Evolutionary conservation across 1,139 yeast genomes (phyloP).

Genomic region (Pichia sp.): DNA sequence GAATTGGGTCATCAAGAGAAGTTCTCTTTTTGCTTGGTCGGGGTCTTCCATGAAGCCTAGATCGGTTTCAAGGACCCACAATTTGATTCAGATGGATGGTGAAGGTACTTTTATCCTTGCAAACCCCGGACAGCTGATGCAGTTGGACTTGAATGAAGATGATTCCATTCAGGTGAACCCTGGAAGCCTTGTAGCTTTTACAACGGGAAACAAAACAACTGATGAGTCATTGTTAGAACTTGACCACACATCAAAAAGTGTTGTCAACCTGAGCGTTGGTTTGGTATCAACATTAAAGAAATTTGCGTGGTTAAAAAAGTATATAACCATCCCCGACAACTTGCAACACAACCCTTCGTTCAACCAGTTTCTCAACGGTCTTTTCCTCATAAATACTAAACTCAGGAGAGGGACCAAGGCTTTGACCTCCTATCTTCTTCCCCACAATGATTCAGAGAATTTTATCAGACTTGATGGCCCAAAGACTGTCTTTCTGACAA

Average conservation of each 20-base stretch:
- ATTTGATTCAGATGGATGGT: constrained; percentile 29
- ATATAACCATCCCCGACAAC: constrained; percentile 2
- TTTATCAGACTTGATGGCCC: constrained; percentile 21
- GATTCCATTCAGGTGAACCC: constrained; percentile 35
- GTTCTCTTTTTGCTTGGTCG: constrained; percentile 39
- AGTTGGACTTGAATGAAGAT: constrained; percentile 27
- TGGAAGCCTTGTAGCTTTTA: constrained; percentile 32
- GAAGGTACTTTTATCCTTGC: constrained; percentile 34
- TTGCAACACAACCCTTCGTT: constrained; percentile 4
- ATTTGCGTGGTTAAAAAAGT: constrained; percentile 3
- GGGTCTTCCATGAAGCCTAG: constrained; percentile 32
- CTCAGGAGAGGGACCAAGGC: neutral
- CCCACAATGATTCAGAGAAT: constrained; percentile 1
- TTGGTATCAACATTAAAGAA: constrained; percentile 1
- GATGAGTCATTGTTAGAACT: constrained; percentile 5
- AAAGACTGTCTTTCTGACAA: constrained; percentile 21
- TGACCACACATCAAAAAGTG: constrained; percentile 12
- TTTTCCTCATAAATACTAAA: neutral
- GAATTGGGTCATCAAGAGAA: constrained; percentile 34
- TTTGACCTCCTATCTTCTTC: neutral
- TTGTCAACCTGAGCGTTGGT: constrained; percentile 22
- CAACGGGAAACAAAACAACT: constrained; percentile 3
- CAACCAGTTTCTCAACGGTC: neutral
- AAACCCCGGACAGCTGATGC: constrained; percentile 32
- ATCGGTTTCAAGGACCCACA: constrained; percentile 5